Evolutionary conservation across 257 asterid species (phyloP), one percentile per base, ranked within the genome.

Genomic region (Marsdenia floribunda): DNA sequence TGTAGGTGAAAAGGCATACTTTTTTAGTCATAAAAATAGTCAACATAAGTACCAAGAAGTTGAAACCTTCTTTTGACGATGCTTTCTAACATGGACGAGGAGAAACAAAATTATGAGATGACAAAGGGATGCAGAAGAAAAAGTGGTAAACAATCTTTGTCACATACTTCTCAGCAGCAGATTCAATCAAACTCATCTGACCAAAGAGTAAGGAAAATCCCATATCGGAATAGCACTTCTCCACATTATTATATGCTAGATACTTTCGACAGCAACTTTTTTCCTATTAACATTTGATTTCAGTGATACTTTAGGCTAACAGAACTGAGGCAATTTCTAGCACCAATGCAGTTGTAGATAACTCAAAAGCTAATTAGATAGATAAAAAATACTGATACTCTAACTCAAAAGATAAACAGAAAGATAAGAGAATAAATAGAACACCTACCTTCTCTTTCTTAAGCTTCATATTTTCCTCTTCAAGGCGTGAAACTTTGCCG

Each of bases 401-500:
- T 15, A 35, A 15, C 47, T 15, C 47, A 15, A 14, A 10, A 40
- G 71, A 42, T 22, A 37, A 68, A 70, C 40, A 4, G 3, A 47
- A 21, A 22, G n/a, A 19, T 8, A 22, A 6, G 22, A 11, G 11
- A 46, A 22, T 16, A 11, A 69, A 13, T 40, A 69, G 59, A 6
- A 47, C 3, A 63, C 83, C 73, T 82, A 83, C 97, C 90, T 88
- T 89, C 74, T 92, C 93, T 47, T 83, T 89, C 82, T 80, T 88
- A 65, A 92, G 97, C 88, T 87, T 90, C 76, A 71, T 57, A 79
- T 82, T 90, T 77, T 86, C 91, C 86, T 87, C 96, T 86, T 92
- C 97, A 67, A 90, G 98, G 67, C 16, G 86, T 2, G 97, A 85
- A 64, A 92, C 96, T 88, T 92, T 92, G 74, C 68, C 86, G 87